Conservation (phyloP, 1,284 basidiomycete species). For the Cystobasidium pallidum region DNA sequence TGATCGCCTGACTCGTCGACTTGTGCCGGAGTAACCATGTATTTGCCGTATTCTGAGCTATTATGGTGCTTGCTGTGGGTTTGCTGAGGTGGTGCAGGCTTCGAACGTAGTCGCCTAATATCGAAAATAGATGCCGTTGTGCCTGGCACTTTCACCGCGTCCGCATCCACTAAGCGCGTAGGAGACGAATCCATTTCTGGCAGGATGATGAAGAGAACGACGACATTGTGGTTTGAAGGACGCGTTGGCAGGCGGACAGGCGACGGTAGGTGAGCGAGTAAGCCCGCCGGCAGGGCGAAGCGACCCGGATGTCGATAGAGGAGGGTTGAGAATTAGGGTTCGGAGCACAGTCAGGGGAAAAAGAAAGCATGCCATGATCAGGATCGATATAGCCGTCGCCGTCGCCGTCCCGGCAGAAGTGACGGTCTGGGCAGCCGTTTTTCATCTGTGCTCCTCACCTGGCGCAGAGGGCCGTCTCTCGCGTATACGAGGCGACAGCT, state of each 20-base stretch:
- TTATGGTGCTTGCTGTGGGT: neutral
- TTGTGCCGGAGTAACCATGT: neutral
- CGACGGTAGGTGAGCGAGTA: neutral
- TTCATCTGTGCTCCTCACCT: slow-evolving; percentile 1
- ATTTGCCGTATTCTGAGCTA: neutral
- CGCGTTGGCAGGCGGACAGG: neutral
- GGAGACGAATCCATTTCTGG: slow-evolving; percentile 9
- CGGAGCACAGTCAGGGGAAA: neutral
- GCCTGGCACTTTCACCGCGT: neutral
- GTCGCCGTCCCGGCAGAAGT: no score
- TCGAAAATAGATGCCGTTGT: slow-evolving; percentile 9
- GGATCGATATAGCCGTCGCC: no score
- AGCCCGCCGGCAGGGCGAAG: neutral
- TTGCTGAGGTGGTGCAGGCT: slow-evolving; percentile 32
- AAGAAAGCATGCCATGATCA: neutral
- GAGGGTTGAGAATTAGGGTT: slow-evolving; percentile 1
- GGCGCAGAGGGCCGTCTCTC: slow-evolving; percentile 28
- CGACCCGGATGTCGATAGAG: neutral
- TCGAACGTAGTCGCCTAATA: slow-evolving; percentile 25
- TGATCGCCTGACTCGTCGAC: neutral
- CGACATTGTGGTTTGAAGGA: neutral
- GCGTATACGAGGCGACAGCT: neutral
- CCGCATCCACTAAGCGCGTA: neutral
- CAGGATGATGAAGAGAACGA: neutral
- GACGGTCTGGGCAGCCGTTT: neutral